These are phyloP conservation scores for Kwoniella newhampshirensis DNA, from an alignment of 768 basidiomycete species.

Conservation along the genomic window DNA sequence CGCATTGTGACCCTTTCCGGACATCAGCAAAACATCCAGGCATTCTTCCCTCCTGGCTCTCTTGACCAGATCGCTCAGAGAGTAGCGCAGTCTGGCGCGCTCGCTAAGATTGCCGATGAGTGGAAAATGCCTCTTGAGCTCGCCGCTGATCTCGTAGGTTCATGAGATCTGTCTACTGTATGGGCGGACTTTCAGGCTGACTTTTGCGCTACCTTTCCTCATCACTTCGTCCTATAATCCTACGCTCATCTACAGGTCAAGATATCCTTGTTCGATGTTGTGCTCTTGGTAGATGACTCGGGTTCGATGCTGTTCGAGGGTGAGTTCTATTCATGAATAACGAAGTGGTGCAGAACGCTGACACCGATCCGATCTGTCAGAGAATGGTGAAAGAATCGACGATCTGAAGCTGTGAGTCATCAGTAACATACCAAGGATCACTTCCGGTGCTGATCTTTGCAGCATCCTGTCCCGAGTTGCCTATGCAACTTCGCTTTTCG, in stretches of 20 bases:
- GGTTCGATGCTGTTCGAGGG: conserved; percentile 53
- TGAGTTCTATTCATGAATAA: too few relatives aligned
- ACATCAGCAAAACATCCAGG: conserved; percentile 54
- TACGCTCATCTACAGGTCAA: conserved; percentile 31
- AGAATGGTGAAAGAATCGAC: conserved; percentile 56
- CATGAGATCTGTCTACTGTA: background rate
- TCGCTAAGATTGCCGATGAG: conserved; percentile 52
- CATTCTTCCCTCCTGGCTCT: conserved; percentile 56
- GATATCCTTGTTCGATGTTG: conserved; percentile 54
- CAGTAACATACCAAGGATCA: background rate
- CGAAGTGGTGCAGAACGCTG: conserved; percentile 1
- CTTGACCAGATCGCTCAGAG: conserved; percentile 54
- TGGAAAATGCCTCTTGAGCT: conserved; percentile 56
- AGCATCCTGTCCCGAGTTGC: conserved; percentile 53
- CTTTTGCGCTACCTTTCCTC: too few relatives aligned
- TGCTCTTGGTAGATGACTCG: conserved; percentile 51
- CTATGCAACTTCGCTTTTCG: conserved; percentile 53
- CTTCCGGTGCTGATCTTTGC: background rate
- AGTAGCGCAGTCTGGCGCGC: conserved; percentile 52
- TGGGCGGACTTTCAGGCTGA: too few relatives aligned
- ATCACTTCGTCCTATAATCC: background rate
- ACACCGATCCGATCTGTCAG: background rate
- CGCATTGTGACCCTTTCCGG: background rate
- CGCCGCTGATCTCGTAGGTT: conserved; percentile 53
- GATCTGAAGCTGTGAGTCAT: conserved; percentile 54